Percentiles rank a stretch among this genome's conserved stretches.
phyloP scores from a whole-genome alignment of 495 filamentous ascomycete genomes.

The Penicillium steckii region DNA sequence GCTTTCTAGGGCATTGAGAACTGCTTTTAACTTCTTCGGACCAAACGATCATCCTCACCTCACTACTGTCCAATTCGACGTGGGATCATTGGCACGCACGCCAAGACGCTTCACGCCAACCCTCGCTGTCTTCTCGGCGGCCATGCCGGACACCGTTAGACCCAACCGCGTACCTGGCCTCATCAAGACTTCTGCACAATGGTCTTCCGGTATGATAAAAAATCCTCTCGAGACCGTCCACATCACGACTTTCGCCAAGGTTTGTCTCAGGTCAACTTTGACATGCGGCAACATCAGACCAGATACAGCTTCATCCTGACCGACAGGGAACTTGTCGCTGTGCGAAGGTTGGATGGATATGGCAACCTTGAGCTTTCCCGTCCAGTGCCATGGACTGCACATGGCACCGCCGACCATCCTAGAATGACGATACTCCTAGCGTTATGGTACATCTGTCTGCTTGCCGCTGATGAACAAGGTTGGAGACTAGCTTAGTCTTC shows the following conservation, averaged over 20 bases:
- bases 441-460: slow-evolving; percentile 25
- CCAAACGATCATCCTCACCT: too few relatives aligned
- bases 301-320: slow-evolving; percentile 20
- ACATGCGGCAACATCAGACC: slow-evolving; percentile 12
- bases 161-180: slow-evolving; percentile 16
- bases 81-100: not conserved
- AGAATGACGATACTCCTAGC: slow-evolving; percentile 13
- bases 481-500: not conserved
- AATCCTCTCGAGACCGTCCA: not conserved
- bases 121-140: too few relatives aligned
- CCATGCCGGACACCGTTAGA: not conserved
- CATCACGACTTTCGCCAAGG: slow-evolving; percentile 12
- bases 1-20: too few relatives aligned
- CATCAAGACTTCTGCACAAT: slow-evolving; percentile 21
- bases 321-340: slow-evolving; percentile 16
- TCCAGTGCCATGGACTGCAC: slow-evolving; percentile 6
- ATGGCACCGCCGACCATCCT: not conserved
- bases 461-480: slow-evolving; percentile 11
- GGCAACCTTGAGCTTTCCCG: slow-evolving; percentile 12
- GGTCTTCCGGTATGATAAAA: not conserved
- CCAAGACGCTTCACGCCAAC: too few relatives aligned
- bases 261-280: slow-evolving; percentile 18
- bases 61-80: too few relatives aligned
- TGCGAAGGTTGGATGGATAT: slow-evolving; percentile 13
- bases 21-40: too few relatives aligned